Evolutionary conservation across 225 moss, liverwort and hornwort species (phyloP), one percentile per base, ranked within the genome.

Genomic region (Polytrichum formosum): DNA sequence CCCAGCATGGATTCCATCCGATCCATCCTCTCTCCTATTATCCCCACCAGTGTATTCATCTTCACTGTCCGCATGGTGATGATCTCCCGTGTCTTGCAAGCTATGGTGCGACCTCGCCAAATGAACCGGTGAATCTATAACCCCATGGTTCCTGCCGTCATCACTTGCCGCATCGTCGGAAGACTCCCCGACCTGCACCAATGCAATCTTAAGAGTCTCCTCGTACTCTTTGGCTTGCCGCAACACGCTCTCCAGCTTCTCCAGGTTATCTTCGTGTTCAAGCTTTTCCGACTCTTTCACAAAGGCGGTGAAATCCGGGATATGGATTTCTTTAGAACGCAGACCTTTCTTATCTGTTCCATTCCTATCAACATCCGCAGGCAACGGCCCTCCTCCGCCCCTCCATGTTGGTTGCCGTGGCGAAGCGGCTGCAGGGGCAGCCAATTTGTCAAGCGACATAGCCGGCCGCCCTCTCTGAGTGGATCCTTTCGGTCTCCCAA

Each of bases 401-500:
- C 72, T 76, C 87, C 87, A 84, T 20, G 77, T 62, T 66, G 76
- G 75, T 0, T 75, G 64, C 73, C 70, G 79, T 33, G 81, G 67
- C n/a, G 77, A 58, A 1, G 76, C 65, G 9, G 65, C 79, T 28
- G 60, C 6, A 46, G 16, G 46, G 46, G 46, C 46, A 17, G 46
- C 68, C 18, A 61, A 46, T 26, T 85, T 85, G 1, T 87, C 84
- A 5, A 74, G 73, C 4, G 58, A 58, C 21, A 61, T 5, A 66
- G 65, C 9, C 70, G 75, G 26, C 80, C 82, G 37, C 76, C 70
- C 56, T 82, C 87, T 46, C 84, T 79, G 54, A 75, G 84, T 8
- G 72, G 76, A 46, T 53, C 87, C 87, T 71, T 82, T 87, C 18
- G 87, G 81, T 58, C 84, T 81, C 53, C 87, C 87, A 31, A 79